Conservation (phyloP, 106 monocot genomes). For the Acorus gramineus region DNA sequence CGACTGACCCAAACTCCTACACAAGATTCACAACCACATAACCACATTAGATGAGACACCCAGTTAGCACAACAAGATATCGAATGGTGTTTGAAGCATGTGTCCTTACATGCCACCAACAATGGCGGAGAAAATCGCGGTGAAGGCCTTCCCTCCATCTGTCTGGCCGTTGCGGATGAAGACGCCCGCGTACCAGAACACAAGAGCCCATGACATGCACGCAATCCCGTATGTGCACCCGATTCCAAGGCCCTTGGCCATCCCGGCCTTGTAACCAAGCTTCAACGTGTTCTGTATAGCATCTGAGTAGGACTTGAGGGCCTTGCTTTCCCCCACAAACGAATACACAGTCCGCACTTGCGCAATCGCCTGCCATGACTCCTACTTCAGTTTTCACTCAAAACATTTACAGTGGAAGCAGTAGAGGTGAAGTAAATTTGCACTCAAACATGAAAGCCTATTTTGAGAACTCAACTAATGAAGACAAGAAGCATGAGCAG, state of each 20-base stretch:
- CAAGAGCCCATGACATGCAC: conserved; percentile 96
- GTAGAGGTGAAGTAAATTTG: too few relatives aligned
- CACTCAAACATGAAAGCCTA: too few relatives aligned
- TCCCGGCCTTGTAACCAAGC: conserved; percentile 91
- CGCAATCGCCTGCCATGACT: conserved; percentile 57
- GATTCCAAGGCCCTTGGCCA: conserved; percentile 98
- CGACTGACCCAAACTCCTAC: conserved; percentile 91
- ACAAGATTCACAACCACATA: conserved; percentile 2
- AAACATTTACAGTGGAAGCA: too few relatives aligned
- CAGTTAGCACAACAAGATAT: not conserved
- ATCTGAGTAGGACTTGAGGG: conserved; percentile 83
- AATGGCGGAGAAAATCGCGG: conserved; percentile 98
- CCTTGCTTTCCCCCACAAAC: conserved; percentile 79
- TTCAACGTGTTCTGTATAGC: conserved; percentile 85
- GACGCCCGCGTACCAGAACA: conserved; percentile 97
- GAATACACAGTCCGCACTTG: conserved; percentile 94
- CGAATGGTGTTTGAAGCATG: not conserved
- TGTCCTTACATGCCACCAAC: conserved; percentile 94
- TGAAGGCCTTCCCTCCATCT: conserved; percentile 97
- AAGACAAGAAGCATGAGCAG: too few relatives aligned
- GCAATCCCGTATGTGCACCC: conserved; percentile 97
- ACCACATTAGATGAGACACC: not conserved
- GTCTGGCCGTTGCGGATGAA: conserved; percentile 95
- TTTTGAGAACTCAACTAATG: too few relatives aligned
- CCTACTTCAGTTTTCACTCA: too few relatives aligned